Base-by-base conservation (phyloP, 768 basidiomycete genomes). In the Tubosaeta brunneosetosa region DNA sequence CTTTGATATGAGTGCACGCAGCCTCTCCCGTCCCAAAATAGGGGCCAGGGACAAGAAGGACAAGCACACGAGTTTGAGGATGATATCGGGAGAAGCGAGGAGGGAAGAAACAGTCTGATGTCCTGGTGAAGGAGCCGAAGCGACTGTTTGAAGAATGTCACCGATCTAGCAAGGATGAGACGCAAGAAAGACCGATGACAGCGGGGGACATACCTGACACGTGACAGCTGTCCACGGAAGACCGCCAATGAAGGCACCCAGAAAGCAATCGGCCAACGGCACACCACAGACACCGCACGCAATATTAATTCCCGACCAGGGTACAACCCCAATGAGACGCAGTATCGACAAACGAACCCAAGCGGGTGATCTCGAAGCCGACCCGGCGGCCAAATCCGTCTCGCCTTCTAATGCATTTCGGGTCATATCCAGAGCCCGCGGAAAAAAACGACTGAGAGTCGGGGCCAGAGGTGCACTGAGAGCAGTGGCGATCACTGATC, bases 241-340 rank as follows among this genome's bases (percentile, higher is more conserved):
- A 49, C 82, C 80, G 2, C 91, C 91, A 50, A 93, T 90, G 72
- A 93, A 91, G 6, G 85, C 78, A 34, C 89, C 91, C 46, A 92
- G 72, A 64, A 85, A 75, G 63, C 90, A 92, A 66, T 92, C 88
- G 51, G 73, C 65, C 45, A 90, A 63, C 8, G 83, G 73, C 14
- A 97, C 91, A 32, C 88, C 87, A 61, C 88, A 90, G 26, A 95
- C 91, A 47, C 94, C 94, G 69, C 88, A 95, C 42, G 94, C 94
- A 52, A 97, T 88, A 68, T 97, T 97, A 76, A 97, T 92, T 53
- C 91, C 93, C 52, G 90, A 91, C 94, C 94, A 97, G 6, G 94
- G 94, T 4, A 97, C 91, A 50, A 97, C 83, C 17, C 94, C 94
- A 61, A 95, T 82, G 52, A 95, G 83, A 45, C 94, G 83, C 56